Evolutionary conservation across 1,284 basidiomycete genomes (phyloP).

Genomic region (Pascua guehoae): DNA sequence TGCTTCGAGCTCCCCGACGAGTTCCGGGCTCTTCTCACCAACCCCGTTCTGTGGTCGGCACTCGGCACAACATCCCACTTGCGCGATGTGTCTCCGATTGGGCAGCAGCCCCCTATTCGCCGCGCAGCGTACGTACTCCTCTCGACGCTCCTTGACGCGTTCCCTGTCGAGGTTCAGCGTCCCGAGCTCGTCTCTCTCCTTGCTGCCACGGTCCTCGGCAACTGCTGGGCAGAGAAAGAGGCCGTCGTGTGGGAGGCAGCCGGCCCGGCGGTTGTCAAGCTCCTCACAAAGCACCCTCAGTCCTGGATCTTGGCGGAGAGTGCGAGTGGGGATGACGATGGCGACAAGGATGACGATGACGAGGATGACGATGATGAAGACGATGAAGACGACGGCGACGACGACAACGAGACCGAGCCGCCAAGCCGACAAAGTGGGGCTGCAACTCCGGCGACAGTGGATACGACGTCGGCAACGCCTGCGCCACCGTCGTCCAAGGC

Average conservation of each 20-base stretch:
- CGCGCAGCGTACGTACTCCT: conserved; percentile 41
- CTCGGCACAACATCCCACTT: conserved; percentile 16
- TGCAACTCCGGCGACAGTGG: conserved; percentile 1
- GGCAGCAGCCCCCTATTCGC: conserved; percentile 38
- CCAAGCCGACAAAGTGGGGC: conserved; percentile 6
- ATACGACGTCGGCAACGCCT: neutral
- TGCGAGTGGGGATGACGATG: conserved; percentile 8
- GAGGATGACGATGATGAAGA: conserved; percentile 35
- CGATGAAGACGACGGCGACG: conserved; percentile 40
- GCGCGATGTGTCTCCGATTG: conserved; percentile 14
- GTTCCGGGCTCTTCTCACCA: conserved; percentile 27
- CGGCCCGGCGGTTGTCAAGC: conserved; percentile 66
- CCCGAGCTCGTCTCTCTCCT: conserved; percentile 48
- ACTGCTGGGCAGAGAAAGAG: conserved; percentile 74
- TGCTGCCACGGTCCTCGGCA: conserved; percentile 61
- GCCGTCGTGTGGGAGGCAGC: conserved; percentile 62
- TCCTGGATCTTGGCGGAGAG: conserved; percentile 58
- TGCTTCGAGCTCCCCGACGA: conserved; percentile 23
- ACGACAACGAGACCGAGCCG: conserved; percentile 26
- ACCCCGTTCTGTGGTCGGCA: conserved; percentile 38
- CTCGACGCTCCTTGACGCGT: conserved; percentile 25
- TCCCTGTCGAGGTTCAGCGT: conserved; percentile 26
- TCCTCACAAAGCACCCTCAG: conserved; percentile 63
- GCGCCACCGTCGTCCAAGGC: conserved; percentile 39
- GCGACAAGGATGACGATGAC: conserved; percentile 19